A percentile compares a stretch with the other conserved stretches of the same genome.
Conservation (phyloP, 306 rosid species). For the Casuarina equisetifolia region DNA sequence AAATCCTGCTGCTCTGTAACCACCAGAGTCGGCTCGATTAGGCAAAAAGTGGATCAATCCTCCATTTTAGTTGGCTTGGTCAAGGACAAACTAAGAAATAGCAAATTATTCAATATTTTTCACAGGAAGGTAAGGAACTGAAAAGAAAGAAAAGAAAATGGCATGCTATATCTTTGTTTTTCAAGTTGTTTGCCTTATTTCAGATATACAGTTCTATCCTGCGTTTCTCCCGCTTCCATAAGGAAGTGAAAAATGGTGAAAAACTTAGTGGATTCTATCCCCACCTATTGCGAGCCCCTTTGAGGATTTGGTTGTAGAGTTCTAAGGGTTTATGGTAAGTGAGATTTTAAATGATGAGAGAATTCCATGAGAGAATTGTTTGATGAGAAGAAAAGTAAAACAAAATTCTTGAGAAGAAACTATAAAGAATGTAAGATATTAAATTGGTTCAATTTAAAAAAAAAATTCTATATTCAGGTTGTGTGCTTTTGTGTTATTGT, state of each 20-base stretch:
- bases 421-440: too few relatives aligned
- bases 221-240: background rate
- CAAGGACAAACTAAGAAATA: slow-evolving; percentile 10
- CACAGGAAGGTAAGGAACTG: slow-evolving; percentile 8
- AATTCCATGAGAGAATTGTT: too few relatives aligned
- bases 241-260: background rate
- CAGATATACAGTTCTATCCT: background rate
- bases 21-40: slow-evolving; percentile 29
- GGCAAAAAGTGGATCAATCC: slow-evolving; percentile 35
- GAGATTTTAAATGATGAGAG: too few relatives aligned
- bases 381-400: too few relatives aligned
- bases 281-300: too few relatives aligned
- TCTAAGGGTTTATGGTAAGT: too few relatives aligned
- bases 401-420: too few relatives aligned
- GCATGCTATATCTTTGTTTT: slow-evolving; percentile 2
- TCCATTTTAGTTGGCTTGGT: slow-evolving; percentile 35
- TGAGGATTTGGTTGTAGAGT: too few relatives aligned
- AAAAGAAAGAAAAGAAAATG: slow-evolving; percentile 1
- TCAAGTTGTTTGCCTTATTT: background rate
- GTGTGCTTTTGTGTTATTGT: too few relatives aligned
- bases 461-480: too few relatives aligned
- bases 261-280: background rate
- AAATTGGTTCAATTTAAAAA: too few relatives aligned
- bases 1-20: slow-evolving; percentile 20
- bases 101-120: background rate